Base-by-base conservation (phyloP, 140 eudicot genomes). In the Flaveria floridana region DNA sequence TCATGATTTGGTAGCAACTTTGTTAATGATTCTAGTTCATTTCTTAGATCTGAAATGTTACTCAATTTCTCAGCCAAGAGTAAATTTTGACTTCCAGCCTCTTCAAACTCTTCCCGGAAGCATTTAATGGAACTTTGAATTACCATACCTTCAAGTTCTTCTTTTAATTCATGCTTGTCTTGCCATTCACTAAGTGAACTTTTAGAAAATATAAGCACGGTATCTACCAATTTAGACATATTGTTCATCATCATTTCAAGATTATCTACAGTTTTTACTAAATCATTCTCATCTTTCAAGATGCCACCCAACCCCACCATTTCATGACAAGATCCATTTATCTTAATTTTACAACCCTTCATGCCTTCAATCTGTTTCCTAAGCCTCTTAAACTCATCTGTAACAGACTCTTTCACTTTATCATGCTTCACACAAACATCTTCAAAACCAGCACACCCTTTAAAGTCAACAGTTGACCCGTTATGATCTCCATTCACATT, bases 1-100 rank as follows among this genome's bases (percentile, higher is more conserved):
- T 89, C 98, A 78, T 59, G 57, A 74, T 65, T 71, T n/a, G 86
- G 81, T 8, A 94, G 74, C 72, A 85, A 82, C 85, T 90, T 88
- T 30, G 71, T 58, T 15, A 94, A 78, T 19, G 82, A 76, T n/a
- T 86, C 90, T 71, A 94, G 74, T 44, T 88, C 87, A 62, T 74
- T 72, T 48, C 83, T 83, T 77, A 94, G 42, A 61, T 52, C 66
- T 7, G 96, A 84, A 68, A 94, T 77, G 26, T 78, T 88, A 61
- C 79, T 73, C 48, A 88, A 78, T 76, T 84, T 90, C 23, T 88
- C 87, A 25, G 78, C 65, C 87, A 86, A 87, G 42, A 68, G 63
- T 14, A 81, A 61, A 76, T 34, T 76, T 59, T 42, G 89, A 57
- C 61, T 82, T 52, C 73, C 83, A 59, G 62, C 72, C 63, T 79